Percentiles rank a stretch among this genome's conserved stretches.
phyloP scores from a whole-genome alignment of 2,329 filamentous ascomycete genomes.

The Ophiostoma australiae region DNA sequence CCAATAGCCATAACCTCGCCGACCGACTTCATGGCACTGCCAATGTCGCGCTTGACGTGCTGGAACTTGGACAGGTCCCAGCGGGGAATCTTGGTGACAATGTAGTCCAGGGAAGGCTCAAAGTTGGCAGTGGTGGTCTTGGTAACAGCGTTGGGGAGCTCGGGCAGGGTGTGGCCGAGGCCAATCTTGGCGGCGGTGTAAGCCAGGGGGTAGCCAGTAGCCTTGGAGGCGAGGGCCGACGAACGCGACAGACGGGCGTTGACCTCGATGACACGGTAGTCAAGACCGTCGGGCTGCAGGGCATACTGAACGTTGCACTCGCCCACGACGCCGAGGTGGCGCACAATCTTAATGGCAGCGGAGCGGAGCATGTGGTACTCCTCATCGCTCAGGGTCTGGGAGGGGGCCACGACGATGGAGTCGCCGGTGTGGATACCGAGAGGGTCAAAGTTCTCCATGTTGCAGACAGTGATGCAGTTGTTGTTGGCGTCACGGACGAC shows the following conservation, averaged over 20 bases:
- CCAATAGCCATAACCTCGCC: constrained; percentile 99
- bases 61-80: constrained; percentile 99
- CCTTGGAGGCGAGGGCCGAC: constrained; percentile 92
- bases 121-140: constrained; percentile 99
- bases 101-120: constrained; percentile 93
- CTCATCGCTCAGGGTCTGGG: constrained; percentile 92
- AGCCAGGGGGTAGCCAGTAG: constrained; percentile 90
- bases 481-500: constrained; percentile 92
- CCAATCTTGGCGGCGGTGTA: constrained; percentile 98
- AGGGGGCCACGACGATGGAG: constrained; percentile 95
- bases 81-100: constrained; percentile 96
- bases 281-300: constrained; percentile 86
- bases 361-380: constrained; percentile 99
- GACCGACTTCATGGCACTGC: constrained; percentile 97
- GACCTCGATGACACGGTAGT: constrained; percentile 99
- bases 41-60: constrained; percentile 95
- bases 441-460: constrained; percentile 99
- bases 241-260: constrained; percentile 94
- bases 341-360: constrained; percentile 93
- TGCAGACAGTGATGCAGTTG: constrained; percentile 99
- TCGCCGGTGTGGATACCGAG: constrained; percentile 97
- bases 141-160: constrained; percentile 95
- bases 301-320: constrained; percentile 99
- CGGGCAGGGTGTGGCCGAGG: constrained; percentile 88
- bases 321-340: constrained; percentile 92